Conservation (phyloP, 163 green algal species). For the Prototheca cutis region DNA sequence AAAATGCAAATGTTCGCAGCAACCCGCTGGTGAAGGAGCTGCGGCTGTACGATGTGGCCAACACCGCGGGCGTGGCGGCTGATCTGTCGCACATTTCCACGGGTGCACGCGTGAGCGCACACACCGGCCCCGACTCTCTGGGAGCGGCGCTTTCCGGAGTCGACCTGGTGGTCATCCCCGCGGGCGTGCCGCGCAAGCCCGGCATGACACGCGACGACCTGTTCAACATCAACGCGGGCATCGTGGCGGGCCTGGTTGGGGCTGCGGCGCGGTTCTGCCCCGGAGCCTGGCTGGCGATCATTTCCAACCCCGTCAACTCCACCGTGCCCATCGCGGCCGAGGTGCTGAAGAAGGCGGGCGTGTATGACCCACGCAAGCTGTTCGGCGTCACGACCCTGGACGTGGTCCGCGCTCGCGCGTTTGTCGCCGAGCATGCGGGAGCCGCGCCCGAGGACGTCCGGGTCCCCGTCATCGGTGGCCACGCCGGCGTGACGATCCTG, state of each 20-base stretch:
- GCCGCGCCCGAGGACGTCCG: conserved; percentile 55
- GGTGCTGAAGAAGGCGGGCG: conserved; percentile 52
- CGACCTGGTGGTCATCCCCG: conserved; percentile 93
- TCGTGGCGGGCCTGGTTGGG: conserved; percentile 67
- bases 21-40: conserved; percentile 70
- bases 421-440: conserved; percentile 31
- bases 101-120: conserved; percentile 28
- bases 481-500: conserved; percentile 72
- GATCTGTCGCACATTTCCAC: conserved; percentile 77
- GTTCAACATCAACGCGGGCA: conserved; percentile 74
- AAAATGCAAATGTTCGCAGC: conserved; percentile 42
- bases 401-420: conserved; percentile 54
- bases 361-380: conserved; percentile 40
- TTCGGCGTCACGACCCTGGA: conserved; percentile 89
- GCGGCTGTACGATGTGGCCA: conserved; percentile 88
- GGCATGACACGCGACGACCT: conserved; percentile 98
- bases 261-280: conserved; percentile 70
- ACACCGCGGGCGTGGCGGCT: conserved; percentile 61
- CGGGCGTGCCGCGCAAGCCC: conserved; percentile 93
- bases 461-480: conserved; percentile 92
- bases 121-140: conserved; percentile 35
- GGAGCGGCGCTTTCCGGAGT: conserved; percentile 55
- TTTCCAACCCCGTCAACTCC: conserved; percentile 92
- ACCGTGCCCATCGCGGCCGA: conserved; percentile 87
- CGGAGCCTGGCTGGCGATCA: conserved; percentile 76